Conservation (phyloP, 2,329 filamentous ascomycete genomes). For the Aureobasidium subglaciale region DNA sequence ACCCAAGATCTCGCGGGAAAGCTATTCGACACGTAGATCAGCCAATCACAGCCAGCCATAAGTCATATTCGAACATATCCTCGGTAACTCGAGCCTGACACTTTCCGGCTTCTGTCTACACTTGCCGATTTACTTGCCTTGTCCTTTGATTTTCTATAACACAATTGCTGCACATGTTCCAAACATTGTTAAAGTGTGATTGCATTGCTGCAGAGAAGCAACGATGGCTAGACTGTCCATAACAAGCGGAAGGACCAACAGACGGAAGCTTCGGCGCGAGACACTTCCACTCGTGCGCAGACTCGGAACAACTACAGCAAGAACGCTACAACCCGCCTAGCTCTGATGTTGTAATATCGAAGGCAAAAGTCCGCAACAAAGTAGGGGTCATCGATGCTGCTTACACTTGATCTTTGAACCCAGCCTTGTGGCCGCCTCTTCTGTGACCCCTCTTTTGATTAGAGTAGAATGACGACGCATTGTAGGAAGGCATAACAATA, state of each 20-base stretch:
- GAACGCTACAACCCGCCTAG: not conserved
- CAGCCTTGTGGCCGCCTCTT: too few relatives aligned
- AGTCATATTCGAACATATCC: not conserved
- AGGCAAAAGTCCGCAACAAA: not conserved
- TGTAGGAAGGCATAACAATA: too few relatives aligned
- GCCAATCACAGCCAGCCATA: not conserved
- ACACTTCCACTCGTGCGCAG: not conserved
- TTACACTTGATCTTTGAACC: not conserved
- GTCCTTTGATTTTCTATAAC: not conserved
- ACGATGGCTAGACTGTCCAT: not conserved
- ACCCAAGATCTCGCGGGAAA: not conserved
- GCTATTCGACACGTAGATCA: not conserved
- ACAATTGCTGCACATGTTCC: too few relatives aligned
- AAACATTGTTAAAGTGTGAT: not conserved
- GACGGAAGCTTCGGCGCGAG: not conserved
- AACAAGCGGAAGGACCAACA: not conserved
- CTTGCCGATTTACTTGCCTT: slow-evolving; percentile 9
- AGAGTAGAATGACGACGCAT: too few relatives aligned
- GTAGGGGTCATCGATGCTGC: not conserved
- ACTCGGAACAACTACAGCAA: not conserved
- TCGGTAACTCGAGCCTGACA: not conserved
- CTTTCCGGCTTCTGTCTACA: not conserved
- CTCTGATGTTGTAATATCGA: not conserved
- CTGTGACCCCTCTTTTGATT: too few relatives aligned
- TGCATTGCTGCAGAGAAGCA: not conserved